These are phyloP conservation scores for Talaromyces albobiverticillius DNA, from an alignment of 2,329 filamentous ascomycete genomes.

Conservation along the genomic window DNA sequence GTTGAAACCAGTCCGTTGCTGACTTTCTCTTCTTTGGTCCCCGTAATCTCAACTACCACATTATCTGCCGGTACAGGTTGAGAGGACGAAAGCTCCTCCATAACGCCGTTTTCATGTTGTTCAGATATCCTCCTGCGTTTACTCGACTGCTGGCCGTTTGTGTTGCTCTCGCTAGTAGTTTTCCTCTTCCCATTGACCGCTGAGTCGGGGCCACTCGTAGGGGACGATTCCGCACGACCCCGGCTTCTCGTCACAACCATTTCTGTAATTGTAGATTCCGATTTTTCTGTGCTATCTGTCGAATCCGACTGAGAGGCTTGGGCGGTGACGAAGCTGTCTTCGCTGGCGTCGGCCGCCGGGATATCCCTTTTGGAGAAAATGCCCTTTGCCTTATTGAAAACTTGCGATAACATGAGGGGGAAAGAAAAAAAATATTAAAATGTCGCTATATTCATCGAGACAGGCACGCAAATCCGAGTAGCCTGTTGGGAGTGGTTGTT, in stretches of 20 bases:
- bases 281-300: constrained; percentile 11
- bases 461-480: not conserved
- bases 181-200: constrained; percentile 34
- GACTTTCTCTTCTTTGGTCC: not conserved
- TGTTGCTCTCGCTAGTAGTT: constrained; percentile 19
- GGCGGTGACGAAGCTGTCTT: constrained; percentile 15
- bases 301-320: constrained; percentile 12
- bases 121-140: constrained; percentile 33
- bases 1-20: not conserved
- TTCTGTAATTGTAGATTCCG: constrained; percentile 15
- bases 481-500: not conserved
- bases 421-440: constrained; percentile 9
- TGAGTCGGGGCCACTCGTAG: constrained; percentile 15
- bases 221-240: constrained; percentile 20
- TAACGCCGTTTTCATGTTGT: constrained; percentile 15
- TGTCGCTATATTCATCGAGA: not conserved
- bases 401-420: constrained; percentile 38
- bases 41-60: constrained; percentile 6
- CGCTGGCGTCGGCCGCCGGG: constrained; percentile 14
- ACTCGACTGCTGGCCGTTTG: constrained; percentile 23
- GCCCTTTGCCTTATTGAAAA: constrained; percentile 42
- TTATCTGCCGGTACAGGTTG: constrained; percentile 1
- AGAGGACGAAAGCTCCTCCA: constrained; percentile 18
- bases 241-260: constrained; percentile 37
- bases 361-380: constrained; percentile 35